These are phyloP conservation scores for Colletotrichum tanaceti DNA, from an alignment of 2,329 filamentous ascomycete species.

Conservation along the genomic window DNA sequence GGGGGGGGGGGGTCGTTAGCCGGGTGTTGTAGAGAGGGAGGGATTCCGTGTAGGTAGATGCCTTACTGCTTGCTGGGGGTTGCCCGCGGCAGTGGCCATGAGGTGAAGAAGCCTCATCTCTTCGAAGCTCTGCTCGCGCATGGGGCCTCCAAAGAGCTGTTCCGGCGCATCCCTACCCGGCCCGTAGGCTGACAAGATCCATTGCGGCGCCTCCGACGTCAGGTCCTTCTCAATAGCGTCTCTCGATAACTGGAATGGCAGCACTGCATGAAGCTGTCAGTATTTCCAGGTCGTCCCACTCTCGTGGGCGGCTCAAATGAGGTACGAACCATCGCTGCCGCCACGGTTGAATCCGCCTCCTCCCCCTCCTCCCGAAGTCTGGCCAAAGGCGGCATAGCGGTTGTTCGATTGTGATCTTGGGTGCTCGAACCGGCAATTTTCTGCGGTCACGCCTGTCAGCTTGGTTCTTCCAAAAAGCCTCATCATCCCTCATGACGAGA, in stretches of 20 bases:
- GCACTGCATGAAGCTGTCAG: constrained; percentile 6
- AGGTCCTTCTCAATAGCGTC: constrained; percentile 75
- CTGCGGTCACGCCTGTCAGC: constrained; percentile 49
- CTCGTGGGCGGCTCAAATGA: no score
- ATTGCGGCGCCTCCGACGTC: constrained; percentile 77
- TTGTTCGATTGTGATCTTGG: constrained; percentile 49
- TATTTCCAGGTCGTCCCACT: not conserved
- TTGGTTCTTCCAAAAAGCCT: not conserved
- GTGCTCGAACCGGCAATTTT: constrained; percentile 66
- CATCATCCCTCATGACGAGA: not conserved
- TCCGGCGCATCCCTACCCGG: constrained; percentile 81
- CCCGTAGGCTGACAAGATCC: constrained; percentile 88
- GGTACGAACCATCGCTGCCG: constrained; percentile 36
- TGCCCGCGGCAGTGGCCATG: constrained; percentile 68
- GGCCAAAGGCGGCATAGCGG: constrained; percentile 41
- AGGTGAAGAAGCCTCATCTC: constrained; percentile 85
- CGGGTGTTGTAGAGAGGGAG: not conserved
- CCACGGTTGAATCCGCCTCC: constrained; percentile 38
- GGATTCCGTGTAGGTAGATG: not conserved
- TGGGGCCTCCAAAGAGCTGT: constrained; percentile 83
- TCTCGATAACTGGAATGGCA: constrained; percentile 64
- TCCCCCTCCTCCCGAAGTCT: constrained; percentile 37
- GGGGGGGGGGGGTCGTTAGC: constrained; percentile 22
- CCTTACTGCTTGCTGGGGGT: constrained; percentile 64
- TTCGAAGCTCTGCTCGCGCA: constrained; percentile 87